Evolutionary conservation across 208 protist genomes (phyloP).

Genomic region (Vickermania spadyakhi): DNA sequence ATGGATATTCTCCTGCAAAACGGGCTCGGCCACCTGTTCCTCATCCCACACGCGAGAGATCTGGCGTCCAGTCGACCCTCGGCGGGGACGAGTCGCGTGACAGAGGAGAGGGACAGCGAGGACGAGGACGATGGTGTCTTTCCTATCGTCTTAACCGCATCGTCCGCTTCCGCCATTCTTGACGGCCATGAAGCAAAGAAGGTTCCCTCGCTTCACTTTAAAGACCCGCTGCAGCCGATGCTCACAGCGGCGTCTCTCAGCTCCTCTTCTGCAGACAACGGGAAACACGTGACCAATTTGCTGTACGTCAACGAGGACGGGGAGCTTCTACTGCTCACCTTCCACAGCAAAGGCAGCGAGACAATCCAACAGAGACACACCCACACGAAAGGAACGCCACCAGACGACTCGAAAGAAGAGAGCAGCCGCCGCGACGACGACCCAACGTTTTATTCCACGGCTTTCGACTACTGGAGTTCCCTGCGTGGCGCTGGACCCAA

Average conservation of each 20-base stretch:
- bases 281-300: neutral
- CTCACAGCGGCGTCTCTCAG: neutral
- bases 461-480: too few relatives aligned
- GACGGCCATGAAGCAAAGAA: too few relatives aligned
- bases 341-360: neutral
- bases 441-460: too few relatives aligned
- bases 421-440: neutral
- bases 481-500: neutral
- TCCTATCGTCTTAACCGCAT: neutral
- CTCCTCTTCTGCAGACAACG: neutral
- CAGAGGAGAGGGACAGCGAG: neutral
- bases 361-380: too few relatives aligned
- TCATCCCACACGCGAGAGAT: slow-evolving; percentile 11
- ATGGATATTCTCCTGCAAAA: slow-evolving; percentile 34
- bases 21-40: slow-evolving; percentile 26
- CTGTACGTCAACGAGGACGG: neutral
- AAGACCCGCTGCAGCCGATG: neutral
- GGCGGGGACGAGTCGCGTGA: neutral
- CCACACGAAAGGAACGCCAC: neutral
- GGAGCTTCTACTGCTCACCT: neutral
- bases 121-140: neutral
- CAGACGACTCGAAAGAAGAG: neutral
- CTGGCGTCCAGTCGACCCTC: neutral
- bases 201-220: neutral
- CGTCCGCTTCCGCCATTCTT: neutral